Conservation (phyloP, 169 alveolate genomes). For the Blepharisma undulans region DNA sequence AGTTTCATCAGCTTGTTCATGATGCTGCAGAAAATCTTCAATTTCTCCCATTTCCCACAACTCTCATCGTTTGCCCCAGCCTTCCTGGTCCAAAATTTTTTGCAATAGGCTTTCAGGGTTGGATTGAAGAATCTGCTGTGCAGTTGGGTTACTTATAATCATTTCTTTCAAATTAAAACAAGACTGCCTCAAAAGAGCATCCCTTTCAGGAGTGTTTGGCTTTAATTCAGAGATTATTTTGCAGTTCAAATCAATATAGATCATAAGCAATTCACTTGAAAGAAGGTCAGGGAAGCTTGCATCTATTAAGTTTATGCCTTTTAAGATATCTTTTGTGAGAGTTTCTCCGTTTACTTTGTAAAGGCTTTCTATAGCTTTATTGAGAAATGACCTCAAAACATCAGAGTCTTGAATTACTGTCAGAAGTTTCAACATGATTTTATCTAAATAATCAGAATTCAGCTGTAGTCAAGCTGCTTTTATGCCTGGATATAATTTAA, state of each 20-base stretch:
- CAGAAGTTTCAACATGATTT: not conserved
- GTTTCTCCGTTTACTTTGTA: not conserved
- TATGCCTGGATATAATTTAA: not conserved
- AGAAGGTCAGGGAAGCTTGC: not conserved
- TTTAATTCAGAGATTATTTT: not conserved
- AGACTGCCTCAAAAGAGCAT: not conserved
- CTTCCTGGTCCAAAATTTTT: conserved; percentile 1
- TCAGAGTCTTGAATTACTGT: conserved; percentile 15
- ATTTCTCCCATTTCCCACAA: not conserved
- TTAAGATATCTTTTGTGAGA: not conserved
- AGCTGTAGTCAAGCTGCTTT: not conserved
- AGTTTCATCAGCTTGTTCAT: not conserved
- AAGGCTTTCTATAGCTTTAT: not conserved
- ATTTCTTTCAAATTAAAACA: not conserved
- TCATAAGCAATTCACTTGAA: not conserved
- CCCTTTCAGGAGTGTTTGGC: not conserved
- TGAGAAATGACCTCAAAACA: not conserved
- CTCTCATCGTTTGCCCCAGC: not conserved
- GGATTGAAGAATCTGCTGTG: not conserved
- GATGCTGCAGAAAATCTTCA: not conserved
- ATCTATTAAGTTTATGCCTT: conserved; percentile 22
- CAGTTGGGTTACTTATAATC: not conserved
- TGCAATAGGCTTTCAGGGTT: not conserved
- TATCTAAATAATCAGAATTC: not conserved
- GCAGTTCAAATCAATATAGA: conserved; percentile 10